Evolutionary conservation across 331 rosid species (phyloP).

Genomic region (Rosa hybrid): DNA sequence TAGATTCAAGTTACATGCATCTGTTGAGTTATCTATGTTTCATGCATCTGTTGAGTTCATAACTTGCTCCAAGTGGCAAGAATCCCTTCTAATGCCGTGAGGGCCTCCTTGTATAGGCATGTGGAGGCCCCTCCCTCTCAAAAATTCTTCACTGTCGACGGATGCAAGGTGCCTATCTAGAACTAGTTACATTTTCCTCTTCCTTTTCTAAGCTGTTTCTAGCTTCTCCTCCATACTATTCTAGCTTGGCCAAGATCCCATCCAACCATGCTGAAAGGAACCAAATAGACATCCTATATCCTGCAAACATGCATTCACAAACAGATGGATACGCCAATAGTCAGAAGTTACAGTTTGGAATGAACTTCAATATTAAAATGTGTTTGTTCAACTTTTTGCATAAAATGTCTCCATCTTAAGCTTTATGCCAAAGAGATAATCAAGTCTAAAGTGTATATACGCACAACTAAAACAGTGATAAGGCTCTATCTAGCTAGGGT

Average conservation of each 20-base stretch:
- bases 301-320: neutral
- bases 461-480: neutral
- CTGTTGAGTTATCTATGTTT: neutral
- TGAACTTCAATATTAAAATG: neutral
- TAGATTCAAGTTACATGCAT: neutral
- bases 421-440: neutral
- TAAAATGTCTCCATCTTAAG: neutral
- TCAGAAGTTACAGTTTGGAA: neutral
- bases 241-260: neutral
- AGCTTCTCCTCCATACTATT: no score
- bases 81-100: neutral
- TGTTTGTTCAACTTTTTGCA: neutral
- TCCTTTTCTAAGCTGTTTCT: neutral
- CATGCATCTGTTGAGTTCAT: neutral
- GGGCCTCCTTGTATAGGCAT: neutral
- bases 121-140: neutral
- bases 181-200: neutral
- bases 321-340: neutral
- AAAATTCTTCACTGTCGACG: neutral
- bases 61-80: neutral
- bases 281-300: neutral
- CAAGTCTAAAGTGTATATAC: neutral
- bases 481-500: neutral
- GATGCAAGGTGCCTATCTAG: neutral
- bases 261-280: neutral